These are phyloP conservation scores for Tylopilus sp. DNA, from an alignment of 1,284 basidiomycete species.

Conservation along the genomic window DNA sequence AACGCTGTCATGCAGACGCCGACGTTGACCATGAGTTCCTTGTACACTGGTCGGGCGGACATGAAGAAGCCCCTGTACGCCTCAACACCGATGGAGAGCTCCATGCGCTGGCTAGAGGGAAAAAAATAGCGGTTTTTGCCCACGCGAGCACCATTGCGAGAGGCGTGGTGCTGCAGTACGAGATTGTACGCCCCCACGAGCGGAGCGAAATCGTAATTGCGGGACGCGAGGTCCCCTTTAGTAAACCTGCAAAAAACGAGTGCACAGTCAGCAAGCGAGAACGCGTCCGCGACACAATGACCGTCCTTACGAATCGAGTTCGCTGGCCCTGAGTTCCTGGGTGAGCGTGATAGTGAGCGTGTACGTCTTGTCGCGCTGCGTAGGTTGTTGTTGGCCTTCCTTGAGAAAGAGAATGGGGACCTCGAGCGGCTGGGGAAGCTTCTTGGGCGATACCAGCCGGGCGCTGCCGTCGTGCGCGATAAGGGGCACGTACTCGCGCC, in stretches of 20 bases:
- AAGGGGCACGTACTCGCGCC: slow-evolving; percentile 39
- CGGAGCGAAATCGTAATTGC: slow-evolving; percentile 48
- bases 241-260: slow-evolving; percentile 41
- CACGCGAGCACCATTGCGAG: slow-evolving; percentile 50
- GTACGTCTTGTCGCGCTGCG: slow-evolving; percentile 44
- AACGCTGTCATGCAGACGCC: slow-evolving; percentile 73
- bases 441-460: slow-evolving; percentile 51
- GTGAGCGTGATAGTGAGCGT: slow-evolving; percentile 47
- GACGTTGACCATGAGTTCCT: slow-evolving; percentile 67
- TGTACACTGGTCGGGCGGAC: slow-evolving; percentile 59
- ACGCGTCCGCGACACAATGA: background rate
- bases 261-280: background rate
- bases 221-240: slow-evolving; percentile 40
- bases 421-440: slow-evolving; percentile 53
- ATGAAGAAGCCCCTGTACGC: slow-evolving; percentile 65
- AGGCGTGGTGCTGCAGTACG: slow-evolving; percentile 54
- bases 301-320: slow-evolving; percentile 47
- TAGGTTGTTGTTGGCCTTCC: slow-evolving; percentile 46
- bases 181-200: slow-evolving; percentile 62
- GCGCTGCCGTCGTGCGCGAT: slow-evolving; percentile 61
- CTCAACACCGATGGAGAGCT: slow-evolving; percentile 47
- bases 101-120: slow-evolving; percentile 24
- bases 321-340: slow-evolving; percentile 41
- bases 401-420: slow-evolving; percentile 50
- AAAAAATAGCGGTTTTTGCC: slow-evolving; percentile 65